Base-by-base conservation (phyloP, 176 grass and related monocot species). In the Avena insularis region DNA sequence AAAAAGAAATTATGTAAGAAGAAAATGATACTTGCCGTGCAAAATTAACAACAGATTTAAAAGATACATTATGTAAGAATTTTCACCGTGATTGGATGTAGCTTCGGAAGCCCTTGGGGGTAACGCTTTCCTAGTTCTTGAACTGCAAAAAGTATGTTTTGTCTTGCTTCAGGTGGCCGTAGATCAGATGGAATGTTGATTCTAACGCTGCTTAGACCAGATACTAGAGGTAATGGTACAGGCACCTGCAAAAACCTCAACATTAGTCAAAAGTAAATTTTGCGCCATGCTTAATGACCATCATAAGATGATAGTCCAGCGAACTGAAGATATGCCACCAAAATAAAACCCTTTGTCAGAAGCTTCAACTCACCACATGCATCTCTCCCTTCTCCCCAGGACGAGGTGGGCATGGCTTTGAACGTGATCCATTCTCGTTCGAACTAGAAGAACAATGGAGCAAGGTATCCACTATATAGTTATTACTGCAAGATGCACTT, bases 161-260 rank as follows among this genome's bases (percentile, higher is more conserved):
- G 94, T 25, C 97, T 99, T 70, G 97, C 97, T 96, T 99, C 97
- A 60, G 87, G 17, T 86, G 97, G 94, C 6, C 94, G 92, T 68
- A 99, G 87, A 67, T 99, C 97, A 62, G 97, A 81, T 87, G 97
- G 94, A 79, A 99, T 99, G 90, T 82, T 93, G 86, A 99, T 99
- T 88, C 97, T 91, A 71, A 99, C 71, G 71, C 97, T 99, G 89
- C 97, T 96, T 46, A 99, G 80, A 84, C 90, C 85, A 89, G 87
- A 94, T 54, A 96, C 76, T 70, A 99, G 76, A 83, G 89, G 92
- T 77, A 99, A 92, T 74, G 97, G 97, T 63, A 99, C 97, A 81
- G 97, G 94, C 69, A 98, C 93, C 95, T 98, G 86, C 55, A 86
- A 85, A 64, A 66, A 89, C 20, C 49, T 58, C 64, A 59, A 80